phyloP scores from a whole-genome alignment of 1,284 basidiomycete species.

The Boletus subluridellus region DNA sequence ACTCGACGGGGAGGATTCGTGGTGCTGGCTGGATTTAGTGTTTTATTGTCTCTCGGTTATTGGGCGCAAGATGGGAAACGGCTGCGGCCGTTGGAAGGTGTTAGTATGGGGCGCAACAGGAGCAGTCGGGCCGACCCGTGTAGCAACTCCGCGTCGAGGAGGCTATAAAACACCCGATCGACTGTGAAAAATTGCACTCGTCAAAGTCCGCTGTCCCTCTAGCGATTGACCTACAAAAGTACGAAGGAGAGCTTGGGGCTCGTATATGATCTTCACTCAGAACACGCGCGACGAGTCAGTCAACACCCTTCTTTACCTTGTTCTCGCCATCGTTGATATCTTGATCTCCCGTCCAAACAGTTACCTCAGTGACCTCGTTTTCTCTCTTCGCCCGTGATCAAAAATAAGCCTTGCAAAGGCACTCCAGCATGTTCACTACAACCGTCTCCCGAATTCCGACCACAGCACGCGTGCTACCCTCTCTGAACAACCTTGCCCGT shows the following conservation, averaged over 20 bases:
- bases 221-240: neutral
- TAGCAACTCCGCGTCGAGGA: neutral
- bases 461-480: constrained; percentile 10
- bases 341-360: constrained; percentile 36
- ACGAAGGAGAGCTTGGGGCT: constrained; percentile 27
- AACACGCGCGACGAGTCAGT: constrained; percentile 81
- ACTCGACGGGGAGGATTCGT: neutral
- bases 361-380: constrained; percentile 83
- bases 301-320: neutral
- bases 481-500: constrained; percentile 12
- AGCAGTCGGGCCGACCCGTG: neutral
- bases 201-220: neutral
- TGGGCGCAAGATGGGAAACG: neutral
- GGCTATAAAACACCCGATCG: neutral
- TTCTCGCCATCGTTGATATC: neutral
- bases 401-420: constrained; percentile 19
- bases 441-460: constrained; percentile 15
- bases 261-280: constrained; percentile 78
- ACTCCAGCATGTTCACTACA: constrained; percentile 9
- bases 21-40: neutral
- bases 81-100: neutral
- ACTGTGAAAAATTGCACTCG: neutral
- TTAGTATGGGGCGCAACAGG: neutral
- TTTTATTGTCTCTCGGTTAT: neutral
- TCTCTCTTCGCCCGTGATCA: constrained; percentile 61